phyloP scores from a whole-genome alignment of 2,329 filamentous ascomycete genomes.

The Cercospora sp. region DNA sequence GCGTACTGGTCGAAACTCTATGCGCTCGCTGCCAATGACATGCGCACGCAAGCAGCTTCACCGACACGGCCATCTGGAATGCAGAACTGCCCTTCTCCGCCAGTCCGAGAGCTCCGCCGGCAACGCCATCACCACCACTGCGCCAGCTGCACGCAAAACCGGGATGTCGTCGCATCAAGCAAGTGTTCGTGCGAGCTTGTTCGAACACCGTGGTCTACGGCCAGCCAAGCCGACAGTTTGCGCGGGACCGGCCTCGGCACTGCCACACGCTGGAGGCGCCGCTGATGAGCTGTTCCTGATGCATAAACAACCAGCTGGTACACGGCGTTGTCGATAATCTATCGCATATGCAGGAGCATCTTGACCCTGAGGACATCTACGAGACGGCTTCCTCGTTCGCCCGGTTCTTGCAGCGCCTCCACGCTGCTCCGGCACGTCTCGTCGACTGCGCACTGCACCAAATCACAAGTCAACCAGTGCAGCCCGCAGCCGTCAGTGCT shows the following conservation, averaged over 20 bases:
- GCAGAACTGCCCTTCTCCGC: background rate
- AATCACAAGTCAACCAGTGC: no score
- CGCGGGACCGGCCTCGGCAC: background rate
- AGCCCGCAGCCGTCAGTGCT: background rate
- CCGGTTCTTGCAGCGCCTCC: background rate
- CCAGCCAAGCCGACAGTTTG: background rate
- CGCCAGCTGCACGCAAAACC: background rate
- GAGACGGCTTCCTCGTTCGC: background rate
- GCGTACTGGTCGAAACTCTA: background rate
- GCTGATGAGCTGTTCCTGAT: background rate
- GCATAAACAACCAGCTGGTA: background rate
- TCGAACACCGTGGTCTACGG: background rate
- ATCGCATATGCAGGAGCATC: background rate
- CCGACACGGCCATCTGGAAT: background rate
- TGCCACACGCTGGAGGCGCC: background rate
- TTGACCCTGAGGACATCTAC: background rate
- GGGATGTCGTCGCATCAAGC: background rate
- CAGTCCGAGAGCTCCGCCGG: background rate
- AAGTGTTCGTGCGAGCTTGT: background rate
- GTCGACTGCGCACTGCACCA: no score
- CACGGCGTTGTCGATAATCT: background rate
- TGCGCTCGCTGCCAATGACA: background rate
- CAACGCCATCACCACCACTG: background rate
- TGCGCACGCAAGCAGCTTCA: background rate
- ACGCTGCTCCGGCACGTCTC: background rate